Evolutionary conservation across 441 rosid genomes (phyloP).

Genomic region (Populus hybrid): DNA sequence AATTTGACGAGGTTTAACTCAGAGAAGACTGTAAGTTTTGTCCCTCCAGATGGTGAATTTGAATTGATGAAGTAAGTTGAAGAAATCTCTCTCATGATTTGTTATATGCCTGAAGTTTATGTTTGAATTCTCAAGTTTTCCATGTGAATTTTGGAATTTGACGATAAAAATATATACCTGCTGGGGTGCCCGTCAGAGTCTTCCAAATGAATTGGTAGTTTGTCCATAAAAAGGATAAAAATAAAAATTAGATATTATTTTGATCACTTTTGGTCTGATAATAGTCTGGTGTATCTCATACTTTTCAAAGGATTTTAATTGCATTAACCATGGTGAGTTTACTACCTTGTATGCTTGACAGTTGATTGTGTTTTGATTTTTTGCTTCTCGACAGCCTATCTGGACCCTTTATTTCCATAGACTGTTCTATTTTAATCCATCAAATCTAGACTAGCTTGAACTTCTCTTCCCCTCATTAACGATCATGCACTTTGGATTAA

Average conservation of each 20-base stretch:
- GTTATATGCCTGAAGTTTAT: background rate
- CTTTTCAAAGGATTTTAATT: background rate
- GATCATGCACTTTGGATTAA: background rate
- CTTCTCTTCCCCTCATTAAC: background rate
- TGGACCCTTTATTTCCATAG: no score
- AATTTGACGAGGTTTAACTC: no score
- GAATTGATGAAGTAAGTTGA: slow-evolving; percentile 96
- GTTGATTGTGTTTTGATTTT: background rate
- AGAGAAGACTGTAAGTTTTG: slow-evolving; percentile 97
- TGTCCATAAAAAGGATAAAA: background rate
- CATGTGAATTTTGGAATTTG: background rate
- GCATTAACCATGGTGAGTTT: background rate
- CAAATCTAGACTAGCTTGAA: background rate
- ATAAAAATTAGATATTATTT: background rate
- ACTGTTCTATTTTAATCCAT: background rate
- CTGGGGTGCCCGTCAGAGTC: background rate
- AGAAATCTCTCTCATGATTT: slow-evolving; percentile 1
- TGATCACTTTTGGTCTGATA: background rate
- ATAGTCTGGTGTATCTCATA: background rate
- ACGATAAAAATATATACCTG: no score
- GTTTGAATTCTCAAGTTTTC: background rate
- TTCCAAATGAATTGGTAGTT: background rate
- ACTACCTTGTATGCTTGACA: background rate
- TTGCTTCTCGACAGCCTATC: background rate
- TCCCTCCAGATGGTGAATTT: slow-evolving; percentile 99